Conservation (phyloP, 1,139 yeast species). For the Kazachstania sp. region DNA sequence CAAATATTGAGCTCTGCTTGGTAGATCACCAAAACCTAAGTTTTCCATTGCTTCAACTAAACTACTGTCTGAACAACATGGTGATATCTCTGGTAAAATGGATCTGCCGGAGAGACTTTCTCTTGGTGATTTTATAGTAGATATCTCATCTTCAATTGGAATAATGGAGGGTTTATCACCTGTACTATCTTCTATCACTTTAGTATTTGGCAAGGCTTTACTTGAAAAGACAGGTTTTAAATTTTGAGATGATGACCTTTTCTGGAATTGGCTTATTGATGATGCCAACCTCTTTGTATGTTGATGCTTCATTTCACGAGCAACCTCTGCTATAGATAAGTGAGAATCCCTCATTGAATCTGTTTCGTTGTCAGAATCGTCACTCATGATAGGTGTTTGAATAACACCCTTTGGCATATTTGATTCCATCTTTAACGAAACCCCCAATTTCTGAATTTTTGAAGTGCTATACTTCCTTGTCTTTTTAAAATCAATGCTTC, state of each 20-base stretch:
- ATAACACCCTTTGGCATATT: constrained; percentile 32
- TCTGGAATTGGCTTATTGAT: constrained; percentile 15
- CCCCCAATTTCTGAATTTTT: constrained; percentile 61
- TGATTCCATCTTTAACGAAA: constrained; percentile 67
- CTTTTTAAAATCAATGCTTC: constrained; percentile 12
- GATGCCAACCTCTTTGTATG: constrained; percentile 3
- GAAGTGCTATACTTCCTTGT: constrained; percentile 41
- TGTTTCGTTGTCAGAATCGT: constrained; percentile 14
- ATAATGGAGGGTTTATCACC: constrained; percentile 53
- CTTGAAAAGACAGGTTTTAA: constrained; percentile 67
- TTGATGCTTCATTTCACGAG: constrained; percentile 4
- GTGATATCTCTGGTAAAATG: constrained; percentile 21
- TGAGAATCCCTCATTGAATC: constrained; percentile 13
- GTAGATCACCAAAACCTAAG: constrained; percentile 69
- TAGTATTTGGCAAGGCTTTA: constrained; percentile 67
- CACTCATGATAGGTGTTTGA: constrained; percentile 12
- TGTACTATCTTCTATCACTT: constrained; percentile 57
- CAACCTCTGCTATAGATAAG: constrained; percentile 27
- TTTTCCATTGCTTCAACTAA: constrained; percentile 33
- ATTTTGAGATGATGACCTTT: constrained; percentile 25
- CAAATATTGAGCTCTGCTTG: constrained; percentile 85
- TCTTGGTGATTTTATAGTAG: constrained; percentile 7
- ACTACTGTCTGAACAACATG: constrained; percentile 24
- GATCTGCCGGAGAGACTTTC: constrained; percentile 11
- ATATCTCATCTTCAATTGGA: constrained; percentile 37